Evolutionary conservation across 192 early-diverging fungal species (phyloP).

Genomic region (Kappamyces sp.): DNA sequence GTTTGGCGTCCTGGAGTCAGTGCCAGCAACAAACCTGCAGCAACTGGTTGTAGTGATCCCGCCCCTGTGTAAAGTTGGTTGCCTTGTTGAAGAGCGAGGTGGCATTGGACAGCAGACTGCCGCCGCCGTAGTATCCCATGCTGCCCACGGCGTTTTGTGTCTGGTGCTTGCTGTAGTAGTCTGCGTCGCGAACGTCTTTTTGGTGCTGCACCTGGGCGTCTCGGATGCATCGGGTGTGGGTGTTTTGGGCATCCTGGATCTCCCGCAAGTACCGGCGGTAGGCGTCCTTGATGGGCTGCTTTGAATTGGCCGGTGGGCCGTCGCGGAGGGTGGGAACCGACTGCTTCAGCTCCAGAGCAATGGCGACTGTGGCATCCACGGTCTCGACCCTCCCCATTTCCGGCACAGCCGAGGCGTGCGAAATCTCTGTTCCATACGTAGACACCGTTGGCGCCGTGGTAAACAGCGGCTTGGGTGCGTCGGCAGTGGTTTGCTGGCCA

Average conservation of each 20-base stretch:
- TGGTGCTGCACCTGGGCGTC: slow-evolving; percentile 26
- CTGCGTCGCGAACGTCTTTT: slow-evolving; percentile 16
- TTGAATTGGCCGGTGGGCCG: slow-evolving; percentile 23
- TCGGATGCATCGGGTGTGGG: slow-evolving; percentile 24
- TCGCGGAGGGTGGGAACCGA: slow-evolving; percentile 22
- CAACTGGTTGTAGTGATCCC: slow-evolving; percentile 1
- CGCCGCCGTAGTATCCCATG: neutral
- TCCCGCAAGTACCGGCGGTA: slow-evolving; percentile 19
- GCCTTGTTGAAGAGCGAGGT: slow-evolving; percentile 1
- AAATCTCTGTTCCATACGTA: neutral
- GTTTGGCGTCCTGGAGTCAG: slow-evolving; percentile 12
- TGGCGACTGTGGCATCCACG: slow-evolving; percentile 25
- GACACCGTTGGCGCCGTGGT: neutral
- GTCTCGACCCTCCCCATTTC: slow-evolving; percentile 9
- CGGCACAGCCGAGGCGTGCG: neutral
- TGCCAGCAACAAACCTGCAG: neutral
- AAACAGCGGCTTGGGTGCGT: neutral
- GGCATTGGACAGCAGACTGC: neutral
- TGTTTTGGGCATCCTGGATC: slow-evolving; percentile 26
- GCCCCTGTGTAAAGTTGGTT: neutral
- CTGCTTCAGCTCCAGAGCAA: slow-evolving; percentile 27
- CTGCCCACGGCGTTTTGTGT: neutral
- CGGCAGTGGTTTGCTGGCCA: slow-evolving; percentile 1
- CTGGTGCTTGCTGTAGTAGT: slow-evolving; percentile 15
- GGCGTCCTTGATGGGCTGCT: slow-evolving; percentile 13